Evolutionary conservation across 805 yeast species (phyloP).

Genomic region (Barnettozyma vustinii): DNA sequence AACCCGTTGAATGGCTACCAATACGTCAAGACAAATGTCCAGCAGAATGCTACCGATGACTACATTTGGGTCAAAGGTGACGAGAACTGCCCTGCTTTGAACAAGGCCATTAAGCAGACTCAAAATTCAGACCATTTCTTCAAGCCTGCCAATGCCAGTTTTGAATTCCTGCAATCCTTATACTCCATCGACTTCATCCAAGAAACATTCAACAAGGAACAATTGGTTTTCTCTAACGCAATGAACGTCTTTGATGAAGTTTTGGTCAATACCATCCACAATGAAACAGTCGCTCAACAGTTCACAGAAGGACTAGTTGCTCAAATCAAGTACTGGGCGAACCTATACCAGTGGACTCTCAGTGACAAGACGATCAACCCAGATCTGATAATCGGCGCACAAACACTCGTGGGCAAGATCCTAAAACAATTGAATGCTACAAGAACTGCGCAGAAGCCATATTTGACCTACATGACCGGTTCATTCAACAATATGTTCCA

Average conservation of each 20-base stretch:
- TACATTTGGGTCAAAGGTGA: conserved; percentile 40
- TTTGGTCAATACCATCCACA: conserved; percentile 37
- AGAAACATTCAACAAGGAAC: conserved; percentile 20
- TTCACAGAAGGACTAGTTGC: conserved; percentile 29
- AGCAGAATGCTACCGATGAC: conserved; percentile 31
- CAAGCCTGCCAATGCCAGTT: conserved; percentile 28
- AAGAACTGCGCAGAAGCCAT: conserved; percentile 30
- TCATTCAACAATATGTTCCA: conserved; percentile 41
- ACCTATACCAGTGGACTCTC: conserved; percentile 35
- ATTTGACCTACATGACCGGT: conserved; percentile 39
- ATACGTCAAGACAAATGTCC: conserved; percentile 36
- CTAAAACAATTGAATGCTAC: conserved; percentile 32
- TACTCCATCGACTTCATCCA: conserved; percentile 23
- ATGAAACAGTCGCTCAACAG: conserved; percentile 30
- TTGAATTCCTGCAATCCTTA: conserved; percentile 34
- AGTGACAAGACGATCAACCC: conserved; percentile 22
- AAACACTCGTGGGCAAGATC: conserved; percentile 33
- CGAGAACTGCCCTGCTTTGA: conserved; percentile 35
- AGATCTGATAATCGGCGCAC: conserved; percentile 38
- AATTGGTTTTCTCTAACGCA: conserved; percentile 35
- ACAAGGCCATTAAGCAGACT: conserved; percentile 29
- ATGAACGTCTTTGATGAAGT: conserved; percentile 37
- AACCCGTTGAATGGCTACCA: conserved; percentile 42
- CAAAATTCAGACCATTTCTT: conserved; percentile 27
- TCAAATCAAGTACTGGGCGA: conserved; percentile 33